Conservation (phyloP, 1,284 basidiomycete species). For the Ganoderma boninense region DNA sequence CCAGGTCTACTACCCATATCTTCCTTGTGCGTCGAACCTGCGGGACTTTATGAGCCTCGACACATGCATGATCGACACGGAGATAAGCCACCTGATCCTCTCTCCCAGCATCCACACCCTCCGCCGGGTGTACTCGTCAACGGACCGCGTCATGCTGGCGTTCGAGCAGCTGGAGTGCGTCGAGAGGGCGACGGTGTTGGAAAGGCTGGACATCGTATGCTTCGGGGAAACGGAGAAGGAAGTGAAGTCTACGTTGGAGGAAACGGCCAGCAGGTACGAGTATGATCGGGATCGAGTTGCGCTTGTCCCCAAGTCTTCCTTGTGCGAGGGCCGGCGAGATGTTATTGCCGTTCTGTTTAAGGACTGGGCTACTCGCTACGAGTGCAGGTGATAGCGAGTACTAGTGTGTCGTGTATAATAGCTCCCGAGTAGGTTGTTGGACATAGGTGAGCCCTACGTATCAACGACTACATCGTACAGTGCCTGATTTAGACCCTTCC, state of each 20-base stretch:
- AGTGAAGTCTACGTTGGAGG: constrained; percentile 18
- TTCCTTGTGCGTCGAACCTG: constrained; percentile 38
- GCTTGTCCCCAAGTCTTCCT: constrained; percentile 17
- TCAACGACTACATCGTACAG: too few species aligned
- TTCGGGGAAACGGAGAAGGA: constrained; percentile 22
- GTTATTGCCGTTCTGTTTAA: not conserved
- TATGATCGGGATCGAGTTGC: constrained; percentile 26
- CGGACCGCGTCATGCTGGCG: constrained; percentile 34
- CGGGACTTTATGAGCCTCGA: constrained; percentile 43
- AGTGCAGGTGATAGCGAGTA: not conserved
- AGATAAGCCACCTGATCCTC: constrained; percentile 43
- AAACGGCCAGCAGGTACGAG: constrained; percentile 11
- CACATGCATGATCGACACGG: constrained; percentile 47
- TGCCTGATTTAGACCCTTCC: not conserved
- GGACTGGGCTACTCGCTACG: not conserved
- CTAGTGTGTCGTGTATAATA: not conserved
- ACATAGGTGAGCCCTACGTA: not conserved
- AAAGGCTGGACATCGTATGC: constrained; percentile 42
- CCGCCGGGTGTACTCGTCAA: constrained; percentile 39
- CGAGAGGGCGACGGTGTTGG: constrained; percentile 35
- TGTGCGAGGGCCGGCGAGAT: not conserved
- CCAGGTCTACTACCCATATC: constrained; percentile 38
- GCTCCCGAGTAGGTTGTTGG: not conserved
- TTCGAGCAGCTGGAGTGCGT: constrained; percentile 45
- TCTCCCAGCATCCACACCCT: constrained; percentile 42